A percentile compares a stretch with the other conserved stretches of the same genome.
phyloP scores from a whole-genome alignment of 2,329 filamentous ascomycete species.

The Penicillium thymicola region DNA sequence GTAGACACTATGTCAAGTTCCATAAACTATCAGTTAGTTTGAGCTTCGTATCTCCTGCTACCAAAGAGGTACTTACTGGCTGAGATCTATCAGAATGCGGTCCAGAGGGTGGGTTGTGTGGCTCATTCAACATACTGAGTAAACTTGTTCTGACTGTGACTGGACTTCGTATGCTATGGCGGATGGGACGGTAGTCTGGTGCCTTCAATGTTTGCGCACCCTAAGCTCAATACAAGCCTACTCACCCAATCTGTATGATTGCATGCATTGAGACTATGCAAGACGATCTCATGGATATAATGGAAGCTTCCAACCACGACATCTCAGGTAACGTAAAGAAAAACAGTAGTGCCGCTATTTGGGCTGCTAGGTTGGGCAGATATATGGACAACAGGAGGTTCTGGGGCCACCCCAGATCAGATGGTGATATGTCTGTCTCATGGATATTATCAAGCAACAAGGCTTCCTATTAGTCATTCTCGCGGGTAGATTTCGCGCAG shows the following conservation, averaged over 20 bases:
- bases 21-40: not conserved
- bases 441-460: not conserved
- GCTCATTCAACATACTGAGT: not conserved
- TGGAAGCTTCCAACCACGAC: not conserved
- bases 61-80: not conserved
- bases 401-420: no score
- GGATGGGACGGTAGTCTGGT: not conserved
- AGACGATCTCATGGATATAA: not conserved
- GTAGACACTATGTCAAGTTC: not conserved
- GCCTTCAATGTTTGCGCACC: not conserved
- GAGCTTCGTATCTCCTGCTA: not conserved
- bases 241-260: not conserved
- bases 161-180: no score
- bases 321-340: not conserved
- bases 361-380: not conserved
- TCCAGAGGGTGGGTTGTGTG: not conserved
- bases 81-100: not conserved
- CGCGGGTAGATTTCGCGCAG: not conserved
- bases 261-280: no score
- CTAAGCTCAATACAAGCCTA: not conserved
- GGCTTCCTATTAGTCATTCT: not conserved
- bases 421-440: not conserved
- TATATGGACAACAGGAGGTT: not conserved
- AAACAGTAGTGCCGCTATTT: not conserved
- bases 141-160: not conserved